Evolutionary conservation across 2,329 filamentous ascomycete genomes (phyloP).

Genomic region (Venturia nashicola): DNA sequence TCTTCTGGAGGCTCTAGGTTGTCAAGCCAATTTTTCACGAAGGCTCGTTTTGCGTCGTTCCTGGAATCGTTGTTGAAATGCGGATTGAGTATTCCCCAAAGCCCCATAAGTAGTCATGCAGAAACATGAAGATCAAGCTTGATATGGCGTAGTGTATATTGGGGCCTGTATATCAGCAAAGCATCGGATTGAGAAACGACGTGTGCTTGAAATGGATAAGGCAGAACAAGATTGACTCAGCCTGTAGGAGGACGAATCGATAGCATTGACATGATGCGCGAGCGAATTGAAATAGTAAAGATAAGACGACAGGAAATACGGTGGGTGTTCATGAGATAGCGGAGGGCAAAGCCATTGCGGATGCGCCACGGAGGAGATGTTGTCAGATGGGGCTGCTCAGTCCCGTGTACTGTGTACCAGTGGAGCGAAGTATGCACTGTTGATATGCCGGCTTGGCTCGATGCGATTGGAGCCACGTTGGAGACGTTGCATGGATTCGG

Average conservation of each 20-base stretch:
- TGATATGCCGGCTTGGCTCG: neutral
- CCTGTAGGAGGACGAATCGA: neutral
- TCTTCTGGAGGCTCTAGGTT: conserved; percentile 4
- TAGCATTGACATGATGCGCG: neutral
- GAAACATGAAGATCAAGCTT: neutral
- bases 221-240: neutral
- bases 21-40: conserved; percentile 9
- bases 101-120: conserved; percentile 5
- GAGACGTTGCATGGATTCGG: neutral
- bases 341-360: neutral
- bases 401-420: neutral
- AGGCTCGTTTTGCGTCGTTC: conserved; percentile 5
- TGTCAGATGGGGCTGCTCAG: neutral
- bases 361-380: conserved; percentile 2
- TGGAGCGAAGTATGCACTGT: no score
- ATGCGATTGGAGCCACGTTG: conserved; percentile 6
- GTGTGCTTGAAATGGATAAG: neutral
- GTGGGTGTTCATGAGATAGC: neutral
- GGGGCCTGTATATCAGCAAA: neutral
- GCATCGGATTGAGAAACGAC: neutral
- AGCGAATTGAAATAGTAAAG: neutral
- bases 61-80: neutral
- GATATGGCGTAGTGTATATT: neutral
- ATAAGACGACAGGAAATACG: neutral
- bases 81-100: conserved; percentile 7